These are phyloP conservation scores for Cymodocea nodosa DNA, from an alignment of 116 monocot species.

Conservation along the genomic window DNA sequence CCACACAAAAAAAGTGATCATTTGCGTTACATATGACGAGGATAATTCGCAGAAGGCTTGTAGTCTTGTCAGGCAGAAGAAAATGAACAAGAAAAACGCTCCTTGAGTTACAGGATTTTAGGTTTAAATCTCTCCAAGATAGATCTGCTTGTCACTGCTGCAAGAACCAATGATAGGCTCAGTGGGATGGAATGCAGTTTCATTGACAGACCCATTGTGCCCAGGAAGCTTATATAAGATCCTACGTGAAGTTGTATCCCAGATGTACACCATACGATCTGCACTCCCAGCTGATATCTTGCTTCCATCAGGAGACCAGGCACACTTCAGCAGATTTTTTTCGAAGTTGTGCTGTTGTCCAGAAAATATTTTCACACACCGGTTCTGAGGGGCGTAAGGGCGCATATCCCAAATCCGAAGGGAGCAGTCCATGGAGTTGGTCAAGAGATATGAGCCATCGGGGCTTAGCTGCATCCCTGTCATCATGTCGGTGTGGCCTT, in stretches of 20 bases:
- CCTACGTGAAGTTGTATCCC: conserved; percentile 91
- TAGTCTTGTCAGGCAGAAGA: too few relatives aligned
- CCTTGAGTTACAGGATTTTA: too few relatives aligned
- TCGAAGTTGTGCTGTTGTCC: conserved; percentile 99
- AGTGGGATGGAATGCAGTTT: conserved; percentile 82
- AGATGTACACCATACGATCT: conserved; percentile 93
- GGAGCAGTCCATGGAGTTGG: conserved; percentile 88
- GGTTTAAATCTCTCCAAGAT: conserved; percentile 67
- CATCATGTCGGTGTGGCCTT: conserved; percentile 89
- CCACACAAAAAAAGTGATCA: too few relatives aligned
- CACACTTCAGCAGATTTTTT: conserved; percentile 83
- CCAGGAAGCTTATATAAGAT: conserved; percentile 95
- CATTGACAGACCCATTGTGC: conserved; percentile 97
- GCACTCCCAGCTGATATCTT: conserved; percentile 91
- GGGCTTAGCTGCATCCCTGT: conserved; percentile 98
- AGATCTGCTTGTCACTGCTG: conserved; percentile 93
- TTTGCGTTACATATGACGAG: too few relatives aligned
- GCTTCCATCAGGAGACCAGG: conserved; percentile 88
- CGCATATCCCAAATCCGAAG: conserved; percentile 96
- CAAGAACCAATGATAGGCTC: conserved; percentile 92
- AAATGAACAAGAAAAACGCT: too few relatives aligned
- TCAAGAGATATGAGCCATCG: conserved; percentile 90
- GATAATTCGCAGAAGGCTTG: too few relatives aligned
- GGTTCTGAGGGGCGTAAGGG: conserved; percentile 92
- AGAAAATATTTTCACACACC: conserved; percentile 86